phyloP scores from a whole-genome alignment of 495 filamentous ascomycete species.

The Podospora pseudoanserina region DNA sequence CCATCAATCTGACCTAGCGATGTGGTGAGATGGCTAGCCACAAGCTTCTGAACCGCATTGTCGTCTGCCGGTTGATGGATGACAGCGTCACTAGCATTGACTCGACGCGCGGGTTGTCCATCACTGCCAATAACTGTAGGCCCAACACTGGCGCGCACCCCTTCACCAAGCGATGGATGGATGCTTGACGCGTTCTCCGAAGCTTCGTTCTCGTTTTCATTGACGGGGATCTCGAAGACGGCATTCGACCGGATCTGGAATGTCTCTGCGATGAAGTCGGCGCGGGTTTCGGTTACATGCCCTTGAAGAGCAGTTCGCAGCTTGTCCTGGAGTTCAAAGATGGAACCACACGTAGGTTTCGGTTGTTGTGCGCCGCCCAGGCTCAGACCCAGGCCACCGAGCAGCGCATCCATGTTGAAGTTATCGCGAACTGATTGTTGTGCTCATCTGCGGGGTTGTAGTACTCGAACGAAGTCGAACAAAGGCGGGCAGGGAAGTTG shows the following conservation, averaged over 20 bases:
- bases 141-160: slow-evolving; percentile 14
- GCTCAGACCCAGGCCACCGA: slow-evolving; percentile 12
- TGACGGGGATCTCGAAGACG: slow-evolving; percentile 34
- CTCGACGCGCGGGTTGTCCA: slow-evolving; percentile 15
- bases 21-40: slow-evolving; percentile 40
- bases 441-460: not conserved
- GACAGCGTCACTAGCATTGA: slow-evolving; percentile 39
- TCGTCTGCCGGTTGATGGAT: slow-evolving; percentile 42
- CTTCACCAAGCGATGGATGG: slow-evolving; percentile 29
- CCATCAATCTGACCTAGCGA: slow-evolving; percentile 37
- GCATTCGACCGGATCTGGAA: slow-evolving; percentile 38
- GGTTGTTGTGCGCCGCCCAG: slow-evolving; percentile 28
- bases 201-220: slow-evolving; percentile 32
- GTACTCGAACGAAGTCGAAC: not conserved
- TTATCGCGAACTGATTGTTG: not conserved
- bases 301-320: slow-evolving; percentile 34
- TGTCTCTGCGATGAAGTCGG: slow-evolving; percentile 39
- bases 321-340: slow-evolving; percentile 39
- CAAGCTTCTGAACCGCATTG: slow-evolving; percentile 39
- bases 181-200: slow-evolving; percentile 27
- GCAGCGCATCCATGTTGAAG: slow-evolving; percentile 37
- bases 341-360: slow-evolving; percentile 34
- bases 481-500: not conserved
- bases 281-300: slow-evolving; percentile 38
- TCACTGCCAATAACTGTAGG: slow-evolving; percentile 10